phyloP scores from a whole-genome alignment of 176 grass and related monocot species.

The Themeda triandra region DNA sequence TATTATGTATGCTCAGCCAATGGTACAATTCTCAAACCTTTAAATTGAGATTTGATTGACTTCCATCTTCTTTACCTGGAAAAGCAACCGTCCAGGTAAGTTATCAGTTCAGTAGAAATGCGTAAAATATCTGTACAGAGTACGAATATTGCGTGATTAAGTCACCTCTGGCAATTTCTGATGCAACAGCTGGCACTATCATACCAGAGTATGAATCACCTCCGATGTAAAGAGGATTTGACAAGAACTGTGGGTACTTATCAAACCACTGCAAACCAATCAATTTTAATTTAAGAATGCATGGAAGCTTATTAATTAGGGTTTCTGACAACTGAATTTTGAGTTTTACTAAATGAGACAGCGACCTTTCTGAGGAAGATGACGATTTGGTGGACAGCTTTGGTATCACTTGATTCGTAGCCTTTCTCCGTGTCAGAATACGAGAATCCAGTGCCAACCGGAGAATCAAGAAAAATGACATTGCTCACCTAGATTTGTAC shows the following conservation, averaged over 20 bases:
- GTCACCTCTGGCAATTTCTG: slow-evolving; percentile 53
- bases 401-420: slow-evolving; percentile 33
- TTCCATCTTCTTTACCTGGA: slow-evolving; percentile 32
- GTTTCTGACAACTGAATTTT: background rate
- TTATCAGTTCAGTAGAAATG: background rate
- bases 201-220: slow-evolving; percentile 73
- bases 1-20: background rate
- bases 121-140: background rate
- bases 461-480: slow-evolving; percentile 80
- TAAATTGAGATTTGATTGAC: slow-evolving; percentile 32
- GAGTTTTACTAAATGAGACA: background rate
- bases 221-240: slow-evolving; percentile 60
- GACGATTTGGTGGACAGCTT: slow-evolving; percentile 34
- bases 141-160: too few species aligned
- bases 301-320: background rate
- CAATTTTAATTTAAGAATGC: background rate
- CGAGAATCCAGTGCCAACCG: slow-evolving; percentile 66
- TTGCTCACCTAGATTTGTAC: slow-evolving; percentile 41
- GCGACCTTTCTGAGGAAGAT: slow-evolving; percentile 69
- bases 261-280: slow-evolving; percentile 52
- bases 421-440: slow-evolving; percentile 40
- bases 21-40: slow-evolving; percentile 36
- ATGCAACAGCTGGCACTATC: slow-evolving; percentile 49
- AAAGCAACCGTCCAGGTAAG: background rate
- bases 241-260: slow-evolving; percentile 43